phyloP scores from a whole-genome alignment of 2,329 filamentous ascomycete genomes.

The Fusarium illudens region DNA sequence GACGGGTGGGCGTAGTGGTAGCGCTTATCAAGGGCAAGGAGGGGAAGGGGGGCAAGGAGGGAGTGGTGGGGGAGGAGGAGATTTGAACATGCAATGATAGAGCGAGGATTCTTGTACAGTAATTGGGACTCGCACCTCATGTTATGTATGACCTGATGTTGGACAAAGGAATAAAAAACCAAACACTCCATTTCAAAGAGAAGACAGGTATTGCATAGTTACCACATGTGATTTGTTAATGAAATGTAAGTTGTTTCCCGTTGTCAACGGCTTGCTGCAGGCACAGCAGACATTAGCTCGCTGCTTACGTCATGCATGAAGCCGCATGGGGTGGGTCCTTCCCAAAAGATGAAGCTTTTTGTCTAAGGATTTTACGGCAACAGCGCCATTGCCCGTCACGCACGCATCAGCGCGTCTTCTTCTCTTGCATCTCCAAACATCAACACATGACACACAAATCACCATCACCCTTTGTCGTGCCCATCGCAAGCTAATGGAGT shows the following conservation, averaged over 20 bases:
- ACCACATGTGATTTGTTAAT: background rate
- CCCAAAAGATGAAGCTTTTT: constrained; percentile 6
- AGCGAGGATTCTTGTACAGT: constrained; percentile 20
- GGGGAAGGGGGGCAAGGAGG: constrained; percentile 5
- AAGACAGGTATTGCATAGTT: background rate
- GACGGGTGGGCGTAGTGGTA: constrained; percentile 33
- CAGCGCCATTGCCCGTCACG: background rate
- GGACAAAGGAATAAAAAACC: constrained; percentile 21
- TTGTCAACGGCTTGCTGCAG: background rate
- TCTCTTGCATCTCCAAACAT: background rate
- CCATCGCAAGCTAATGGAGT: background rate
- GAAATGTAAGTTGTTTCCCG: background rate
- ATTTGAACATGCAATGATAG: constrained; percentile 37
- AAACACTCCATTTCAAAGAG: constrained; percentile 10
- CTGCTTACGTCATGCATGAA: constrained; percentile 20
- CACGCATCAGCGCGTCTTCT: background rate
- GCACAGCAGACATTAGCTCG: background rate
- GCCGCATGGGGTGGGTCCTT: background rate
- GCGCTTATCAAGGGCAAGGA: constrained; percentile 14
- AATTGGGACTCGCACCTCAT: constrained; percentile 20
- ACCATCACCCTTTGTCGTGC: background rate
- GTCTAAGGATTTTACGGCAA: constrained; percentile 4
- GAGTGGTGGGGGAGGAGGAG: constrained; percentile 6
- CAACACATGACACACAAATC: background rate
- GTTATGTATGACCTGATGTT: constrained; percentile 18